A percentile compares a stretch with the other conserved stretches of the same genome.
Evolutionary conservation across 805 yeast genomes (phyloP).

Genomic region (Myxozyma nipponensis): DNA sequence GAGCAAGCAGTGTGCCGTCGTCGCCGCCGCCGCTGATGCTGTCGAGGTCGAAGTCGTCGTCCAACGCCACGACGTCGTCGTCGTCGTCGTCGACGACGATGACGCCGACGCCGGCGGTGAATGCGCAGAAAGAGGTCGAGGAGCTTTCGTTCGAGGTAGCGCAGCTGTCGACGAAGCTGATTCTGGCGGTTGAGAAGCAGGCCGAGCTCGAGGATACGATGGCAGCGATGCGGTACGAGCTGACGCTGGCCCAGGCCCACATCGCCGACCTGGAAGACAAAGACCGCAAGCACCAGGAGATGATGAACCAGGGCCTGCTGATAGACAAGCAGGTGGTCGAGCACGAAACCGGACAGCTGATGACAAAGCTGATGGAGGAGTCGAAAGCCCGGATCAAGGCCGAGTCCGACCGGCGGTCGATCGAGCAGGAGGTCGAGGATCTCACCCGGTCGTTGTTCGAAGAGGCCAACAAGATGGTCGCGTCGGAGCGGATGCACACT

Average conservation of each 20-base stretch:
- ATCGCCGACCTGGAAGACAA: slow-evolving; percentile 18
- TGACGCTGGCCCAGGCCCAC: slow-evolving; percentile 10
- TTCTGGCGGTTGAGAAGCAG: slow-evolving; percentile 31
- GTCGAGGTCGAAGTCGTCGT: not conserved
- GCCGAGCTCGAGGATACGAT: slow-evolving; percentile 31
- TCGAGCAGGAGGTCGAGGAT: slow-evolving; percentile 75
- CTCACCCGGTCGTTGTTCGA: slow-evolving; percentile 70
- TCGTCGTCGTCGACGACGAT: slow-evolving; percentile 4
- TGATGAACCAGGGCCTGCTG: slow-evolving; percentile 17
- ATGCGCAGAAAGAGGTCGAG: slow-evolving; percentile 22
- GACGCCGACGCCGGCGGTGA: not conserved
- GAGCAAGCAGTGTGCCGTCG: not conserved
- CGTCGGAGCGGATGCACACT: slow-evolving; percentile 64
- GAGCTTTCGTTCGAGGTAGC: slow-evolving; percentile 23
- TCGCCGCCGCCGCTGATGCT: not conserved
- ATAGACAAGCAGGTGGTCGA: slow-evolving; percentile 36
- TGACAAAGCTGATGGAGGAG: slow-evolving; percentile 35
- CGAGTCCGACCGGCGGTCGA: slow-evolving; percentile 54
- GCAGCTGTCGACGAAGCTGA: slow-evolving; percentile 30
- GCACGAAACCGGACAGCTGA: slow-evolving; percentile 34
- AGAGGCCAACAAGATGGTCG: slow-evolving; percentile 83
- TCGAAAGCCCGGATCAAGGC: slow-evolving; percentile 44
- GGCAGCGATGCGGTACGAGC: slow-evolving; percentile 23
- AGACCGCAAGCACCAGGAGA: slow-evolving; percentile 10
- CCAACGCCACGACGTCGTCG: not conserved